These are phyloP conservation scores for Pichia exigua DNA, from an alignment of 805 yeast species.

Conservation along the genomic window DNA sequence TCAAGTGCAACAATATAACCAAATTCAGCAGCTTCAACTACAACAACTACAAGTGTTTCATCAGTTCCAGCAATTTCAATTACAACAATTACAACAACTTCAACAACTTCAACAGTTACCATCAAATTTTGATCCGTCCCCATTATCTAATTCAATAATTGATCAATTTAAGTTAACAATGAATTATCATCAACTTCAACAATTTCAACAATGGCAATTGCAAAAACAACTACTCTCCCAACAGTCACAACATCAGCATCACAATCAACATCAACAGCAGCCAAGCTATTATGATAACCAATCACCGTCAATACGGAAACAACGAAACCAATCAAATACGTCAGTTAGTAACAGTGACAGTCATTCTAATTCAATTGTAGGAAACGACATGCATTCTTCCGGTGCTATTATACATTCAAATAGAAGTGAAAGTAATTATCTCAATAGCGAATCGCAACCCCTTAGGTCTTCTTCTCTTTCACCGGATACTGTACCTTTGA, in stretches of 20 bases:
- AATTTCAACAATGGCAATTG: background rate
- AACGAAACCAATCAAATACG: background rate
- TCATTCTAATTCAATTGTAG: background rate
- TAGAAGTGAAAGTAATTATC: background rate
- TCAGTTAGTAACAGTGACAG: background rate
- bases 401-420: background rate
- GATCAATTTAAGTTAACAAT: background rate
- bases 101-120: slow-evolving; percentile 1
- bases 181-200: background rate
- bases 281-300: background rate
- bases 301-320: background rate
- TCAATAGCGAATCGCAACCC: background rate
- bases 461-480: background rate
- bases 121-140: background rate
- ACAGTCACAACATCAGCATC: slow-evolving; percentile 6
- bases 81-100: slow-evolving; percentile 2
- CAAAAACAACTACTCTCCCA: background rate
- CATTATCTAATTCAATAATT: background rate
- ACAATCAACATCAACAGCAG: slow-evolving; percentile 6
- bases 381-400: background rate
- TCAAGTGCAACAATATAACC: background rate
- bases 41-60: background rate
- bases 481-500: background rate
- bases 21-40: background rate
- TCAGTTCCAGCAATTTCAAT: background rate